Base-by-base conservation (phyloP, 305 asterid species). In the Nicotiana rustica region DNA sequence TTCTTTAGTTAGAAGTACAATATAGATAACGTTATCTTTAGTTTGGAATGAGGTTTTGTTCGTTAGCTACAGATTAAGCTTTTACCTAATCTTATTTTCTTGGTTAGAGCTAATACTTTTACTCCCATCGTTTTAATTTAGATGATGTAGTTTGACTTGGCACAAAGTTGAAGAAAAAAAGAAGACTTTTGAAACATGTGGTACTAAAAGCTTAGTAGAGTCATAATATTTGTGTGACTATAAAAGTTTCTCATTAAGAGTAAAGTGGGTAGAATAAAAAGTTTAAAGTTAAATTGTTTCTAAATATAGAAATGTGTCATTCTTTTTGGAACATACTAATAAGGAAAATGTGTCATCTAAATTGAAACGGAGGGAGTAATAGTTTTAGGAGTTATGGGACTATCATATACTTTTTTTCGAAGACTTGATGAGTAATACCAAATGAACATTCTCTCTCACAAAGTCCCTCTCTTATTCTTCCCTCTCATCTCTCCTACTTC, bases 351-450 rank as follows among this genome's bases (percentile, higher is more conserved):
- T 41, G 10, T 41, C 47, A 41, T 41, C 47, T 41, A 41, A 38
- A 41, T 41, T 41, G 47, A 6, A 41, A 41, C 9, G 2, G 47
- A 41, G 47, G 47, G 47, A 41, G 14, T 10, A 21, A 10, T 21
- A 47, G 7, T 47, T 47, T 71, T 19, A 47, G 59, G 77, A 70
- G 77, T 44, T 41, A 70, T 41, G 59, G 47, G 35, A 14, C 14
- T 41, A 12, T 70, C 78, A 18, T 70, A 44, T 18, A 70, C 57
- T 44, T 44, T 70, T 36, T 19, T 70, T 44, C 60, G 60, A 70
- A 70, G 60, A 70, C 47, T 10, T 70, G 44, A 69, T 12, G 78
- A 70, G 56, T 5, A 70, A n/a, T 18, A 70, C 78, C 78, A 41
- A 25, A 70, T 44, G 78, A 44, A 70, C 6, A 10, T 44, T 38